Evolutionary conservation across 2,329 filamentous ascomycete species (phyloP), one percentile per base, ranked within the genome.

Genomic region (Aureobasidium sp.): DNA sequence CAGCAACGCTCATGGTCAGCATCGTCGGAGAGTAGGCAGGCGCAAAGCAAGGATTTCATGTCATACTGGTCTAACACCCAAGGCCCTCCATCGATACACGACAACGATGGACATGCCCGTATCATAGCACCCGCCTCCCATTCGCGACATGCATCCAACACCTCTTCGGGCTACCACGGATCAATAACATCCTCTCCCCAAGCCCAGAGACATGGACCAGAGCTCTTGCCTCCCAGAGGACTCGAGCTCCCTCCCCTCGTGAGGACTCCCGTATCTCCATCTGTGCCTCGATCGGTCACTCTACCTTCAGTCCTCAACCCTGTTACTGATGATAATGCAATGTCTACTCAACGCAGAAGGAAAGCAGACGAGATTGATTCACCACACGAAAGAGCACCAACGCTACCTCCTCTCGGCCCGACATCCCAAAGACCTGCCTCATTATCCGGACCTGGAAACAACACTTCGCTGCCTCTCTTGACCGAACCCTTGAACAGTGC

Each of bases 291-390:
- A 58, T 70, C 75, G 3, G 68, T 76, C 13, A 76, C 76, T 9
- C 71, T 80, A 29, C 75, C 76, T 25, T 77, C 76, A 1, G 78
- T 80, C 21, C 67, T 80, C 48, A 80, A 80, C 59, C 76, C 77
- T 11, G 49, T 68, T 3, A 67, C 68, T 14, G 75, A 77, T 21
- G 66, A 69, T 2, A 8, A 27, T 1, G 5, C 57, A 3, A 69
- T 71, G 41, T 69, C 69, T 47, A 66, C 69, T 9, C 66, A 66
- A 62, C 69, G 73, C 49, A 71, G 76, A 63, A 74, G 76, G 9
- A 79, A 75, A 64, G 74, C 71, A 3, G 74, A 76, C 5, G 74
- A 79, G 50, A 68, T 79, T 62, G 76, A 79, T 16, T 75, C 77
- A 3, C 73, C 75, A 4, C 73, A 69, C 1, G 69, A 72, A 10